A percentile compares a stretch with the other conserved stretches of the same genome.
phyloP scores from a whole-genome alignment of 179 eudicot genomes.

The Beta corolliflora region DNA sequence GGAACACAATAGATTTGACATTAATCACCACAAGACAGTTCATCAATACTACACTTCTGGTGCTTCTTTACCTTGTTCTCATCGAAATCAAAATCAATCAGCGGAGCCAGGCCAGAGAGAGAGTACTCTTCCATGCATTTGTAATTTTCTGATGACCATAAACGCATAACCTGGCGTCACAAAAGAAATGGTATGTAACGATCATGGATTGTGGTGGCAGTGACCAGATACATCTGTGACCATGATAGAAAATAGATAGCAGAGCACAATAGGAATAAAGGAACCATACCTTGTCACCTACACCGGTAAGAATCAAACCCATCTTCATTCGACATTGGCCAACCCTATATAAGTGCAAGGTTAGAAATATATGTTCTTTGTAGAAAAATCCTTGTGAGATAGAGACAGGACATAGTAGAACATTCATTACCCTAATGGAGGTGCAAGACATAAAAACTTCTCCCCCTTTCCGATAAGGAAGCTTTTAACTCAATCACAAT shows the following conservation, averaged over 20 bases:
- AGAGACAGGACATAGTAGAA: not conserved
- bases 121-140: conserved; percentile 74
- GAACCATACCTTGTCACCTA: conserved; percentile 71
- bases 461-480: not conserved
- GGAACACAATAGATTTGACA: not conserved
- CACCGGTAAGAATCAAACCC: conserved; percentile 87
- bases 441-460: not conserved
- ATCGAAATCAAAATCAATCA: conserved; percentile 89
- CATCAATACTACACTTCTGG: conserved; percentile 5
- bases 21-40: not conserved
- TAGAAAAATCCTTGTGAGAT: not conserved
- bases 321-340: conserved; percentile 78
- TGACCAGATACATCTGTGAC: not conserved
- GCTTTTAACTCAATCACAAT: not conserved
- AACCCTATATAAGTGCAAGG: conserved; percentile 43
- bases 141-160: conserved; percentile 80
- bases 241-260: conserved; percentile 1
- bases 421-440: conserved; percentile 1
- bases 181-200: not conserved
- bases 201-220: not conserved
- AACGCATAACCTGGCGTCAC: conserved; percentile 73
- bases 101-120: conserved; percentile 53
- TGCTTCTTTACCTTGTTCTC: conserved; percentile 73
- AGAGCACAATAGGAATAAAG: conserved; percentile 8
- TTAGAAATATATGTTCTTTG: not conserved